Conservation (phyloP, 2,329 filamentous ascomycete genomes). For the Rhytidhysteron rufulum region DNA sequence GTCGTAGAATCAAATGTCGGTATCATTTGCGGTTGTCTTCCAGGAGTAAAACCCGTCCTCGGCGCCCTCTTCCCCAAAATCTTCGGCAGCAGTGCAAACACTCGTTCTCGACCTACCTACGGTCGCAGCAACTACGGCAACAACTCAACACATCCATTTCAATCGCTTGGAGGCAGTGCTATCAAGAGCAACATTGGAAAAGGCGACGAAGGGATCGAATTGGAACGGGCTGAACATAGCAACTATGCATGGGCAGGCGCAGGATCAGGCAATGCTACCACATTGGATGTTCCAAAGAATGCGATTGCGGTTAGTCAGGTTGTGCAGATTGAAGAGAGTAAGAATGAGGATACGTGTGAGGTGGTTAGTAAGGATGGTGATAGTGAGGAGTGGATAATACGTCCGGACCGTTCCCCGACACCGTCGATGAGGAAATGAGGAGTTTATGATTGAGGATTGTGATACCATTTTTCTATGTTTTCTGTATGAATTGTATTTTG, state of each 20-base stretch:
- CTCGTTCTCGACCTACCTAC: neutral
- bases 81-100: slow-evolving; percentile 9
- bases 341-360: neutral
- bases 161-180: neutral
- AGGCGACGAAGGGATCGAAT: neutral
- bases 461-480: too few relatives aligned
- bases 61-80: slow-evolving; percentile 20
- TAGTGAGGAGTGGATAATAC: neutral
- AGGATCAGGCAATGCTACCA: neutral
- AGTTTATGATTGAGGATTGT: too few relatives aligned
- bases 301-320: neutral
- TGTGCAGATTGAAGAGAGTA: neutral
- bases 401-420: neutral
- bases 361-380: neutral
- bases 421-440: too few relatives aligned
- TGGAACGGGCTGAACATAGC: neutral
- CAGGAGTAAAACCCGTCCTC: slow-evolving; percentile 29
- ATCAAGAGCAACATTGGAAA: neutral
- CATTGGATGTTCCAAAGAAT: neutral
- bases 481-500: too few relatives aligned
- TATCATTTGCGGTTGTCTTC: slow-evolving; percentile 28
- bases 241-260: neutral
- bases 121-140: neutral
- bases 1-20: slow-evolving; percentile 26
- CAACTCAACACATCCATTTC: neutral